Evolutionary conservation across 805 yeast species (phyloP), one percentile per base, ranked within the genome.

Genomic region (Candida alai): DNA sequence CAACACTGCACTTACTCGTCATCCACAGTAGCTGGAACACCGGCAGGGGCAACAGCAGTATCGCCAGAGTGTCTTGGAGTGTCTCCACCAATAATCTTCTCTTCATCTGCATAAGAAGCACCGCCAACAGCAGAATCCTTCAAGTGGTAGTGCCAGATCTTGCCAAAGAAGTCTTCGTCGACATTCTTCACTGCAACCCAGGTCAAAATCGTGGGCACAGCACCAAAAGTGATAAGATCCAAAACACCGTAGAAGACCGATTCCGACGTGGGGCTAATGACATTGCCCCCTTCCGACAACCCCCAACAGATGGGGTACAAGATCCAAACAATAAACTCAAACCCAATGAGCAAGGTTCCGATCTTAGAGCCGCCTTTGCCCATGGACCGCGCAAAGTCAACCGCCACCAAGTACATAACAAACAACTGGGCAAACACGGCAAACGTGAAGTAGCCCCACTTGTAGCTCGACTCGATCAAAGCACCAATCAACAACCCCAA

Each of bases 391-490:
- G 16, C n/a, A 10, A 37, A 23, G 18, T 37, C 37, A 25, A 7
- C 19, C 12, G 28, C 15, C 28, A 62, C 34, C 46, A 69, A 65
- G 28, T 43, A 51, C 31, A 69, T 52, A 13, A 65, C 64, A 35
- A 63, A 60, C 39, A 74, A 41, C 55, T 66, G 59, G 23, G 69
- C 66, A 39, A 56, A 55, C 25, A 63, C 62, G 19, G 73, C 77
- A 52, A 79, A 74, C 5, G 74, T 68, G 56, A 73, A 79, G 62
- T 74, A 78, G 52, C 85, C 86, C 84, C 84, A 79, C 54, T 75
- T 79, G 57, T 79, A 79, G 28, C 74, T 57, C 6, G 81, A 68
- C 21, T 52, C 43, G 39, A 79, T 73, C 43, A 79, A 59, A 14
- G 73, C 40, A 47, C 83, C 84, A 49, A 79, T 68, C 52, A 79